Conservation (phyloP, 2,329 filamentous ascomycete species). For the Clarireedia homoeocarpa region DNA sequence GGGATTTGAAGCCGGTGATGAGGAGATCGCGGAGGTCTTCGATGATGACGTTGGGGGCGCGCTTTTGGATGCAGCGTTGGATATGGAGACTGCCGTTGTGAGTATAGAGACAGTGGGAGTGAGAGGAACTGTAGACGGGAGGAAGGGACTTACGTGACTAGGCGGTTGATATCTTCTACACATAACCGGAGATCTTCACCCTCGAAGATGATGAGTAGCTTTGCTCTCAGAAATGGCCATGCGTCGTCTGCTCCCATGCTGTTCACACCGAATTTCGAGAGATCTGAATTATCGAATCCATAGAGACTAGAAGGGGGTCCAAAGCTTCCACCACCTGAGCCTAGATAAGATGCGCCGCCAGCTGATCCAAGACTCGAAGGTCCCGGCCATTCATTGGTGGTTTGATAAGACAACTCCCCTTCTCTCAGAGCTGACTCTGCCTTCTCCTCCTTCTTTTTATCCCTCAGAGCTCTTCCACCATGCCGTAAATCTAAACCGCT, state of each 20-base stretch:
- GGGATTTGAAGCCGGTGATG: slow-evolving; percentile 71
- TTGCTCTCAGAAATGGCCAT: slow-evolving; percentile 72
- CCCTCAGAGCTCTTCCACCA: slow-evolving; percentile 65
- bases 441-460: slow-evolving; percentile 73
- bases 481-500: slow-evolving; percentile 73
- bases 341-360: slow-evolving; percentile 32
- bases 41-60: slow-evolving; percentile 61
- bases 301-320: slow-evolving; percentile 34
- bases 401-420: slow-evolving; percentile 27
- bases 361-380: slow-evolving; percentile 44
- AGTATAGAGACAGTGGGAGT: background rate
- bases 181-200: slow-evolving; percentile 73
- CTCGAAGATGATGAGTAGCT: slow-evolving; percentile 70
- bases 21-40: slow-evolving; percentile 72
- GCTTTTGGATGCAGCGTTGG: slow-evolving; percentile 66
- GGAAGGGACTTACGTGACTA: slow-evolving; percentile 46
- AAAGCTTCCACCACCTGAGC: slow-evolving; percentile 13
- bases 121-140: background rate
- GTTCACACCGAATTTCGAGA: slow-evolving; percentile 54
- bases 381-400: slow-evolving; percentile 40
- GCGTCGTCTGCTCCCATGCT: slow-evolving; percentile 71
- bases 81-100: slow-evolving; percentile 52
- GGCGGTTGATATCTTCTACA: slow-evolving; percentile 74
- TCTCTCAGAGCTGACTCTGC: slow-evolving; percentile 27
- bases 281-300: slow-evolving; percentile 44